Base-by-base conservation (phyloP, 1,139 yeast species). In the Sugiyamaella japonica region DNA sequence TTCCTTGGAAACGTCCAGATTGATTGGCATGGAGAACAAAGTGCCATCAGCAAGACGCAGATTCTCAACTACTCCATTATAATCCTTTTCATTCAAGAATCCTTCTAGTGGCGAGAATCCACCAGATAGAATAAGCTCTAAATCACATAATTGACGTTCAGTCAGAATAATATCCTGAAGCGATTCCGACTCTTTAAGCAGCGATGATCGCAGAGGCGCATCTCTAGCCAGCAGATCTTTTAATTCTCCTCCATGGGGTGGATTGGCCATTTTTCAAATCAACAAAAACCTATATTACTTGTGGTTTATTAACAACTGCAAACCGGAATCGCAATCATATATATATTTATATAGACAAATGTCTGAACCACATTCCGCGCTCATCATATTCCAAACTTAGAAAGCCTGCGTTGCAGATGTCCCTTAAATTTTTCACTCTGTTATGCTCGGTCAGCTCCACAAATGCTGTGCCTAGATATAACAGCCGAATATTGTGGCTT, bases 41-140 rank as follows among this genome's bases (percentile, higher is more conserved):
- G 85, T 76, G 20, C 97, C 97, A 50, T 83, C 79, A 10, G 86
- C 72, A 54, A 91, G 78, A 66, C 97, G 81, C 76, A 89, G 77
- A 59, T 86, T 81, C 56, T 83, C 77, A 45, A 91, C 96, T 34
- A 91, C 98, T 12, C 86, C 78, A 44, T 80, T 75, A 73, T 91
- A 91, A 72, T 91, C 97, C 58, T 81, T 79, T 73, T 90, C 83
- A 67, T 80, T 83, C 71, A 91, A 75, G 75, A 91, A 91, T 1
- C 98, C 97, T 55, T 83, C 82, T 64, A 91, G 79, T 45, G 98
- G 98, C 47, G 97, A 89, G 70, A 91, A 91, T 5, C 98, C 98
- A 71, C 98, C 98, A 66, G 86, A 87, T 61, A 91, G 76, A 67
- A 91, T 88, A 71, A 91, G 80, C 74, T 91, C 98, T 68, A 91